phyloP scores from a whole-genome alignment of 768 basidiomycete genomes.

The Gyrodon lividus region DNA sequence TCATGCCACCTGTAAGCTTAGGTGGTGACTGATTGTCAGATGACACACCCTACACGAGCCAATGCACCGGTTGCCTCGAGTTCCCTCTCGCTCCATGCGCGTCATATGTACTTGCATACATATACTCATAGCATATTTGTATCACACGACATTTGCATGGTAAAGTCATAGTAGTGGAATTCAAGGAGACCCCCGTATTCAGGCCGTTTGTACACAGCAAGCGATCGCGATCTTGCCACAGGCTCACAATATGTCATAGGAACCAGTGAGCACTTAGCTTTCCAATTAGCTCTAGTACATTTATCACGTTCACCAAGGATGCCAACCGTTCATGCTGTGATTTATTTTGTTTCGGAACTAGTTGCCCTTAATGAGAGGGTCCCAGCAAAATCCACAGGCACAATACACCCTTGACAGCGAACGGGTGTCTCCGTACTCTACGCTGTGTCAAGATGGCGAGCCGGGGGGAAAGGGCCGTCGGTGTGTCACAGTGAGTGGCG shows the following conservation, averaged over 20 bases:
- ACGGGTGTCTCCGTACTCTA: conserved; percentile 52
- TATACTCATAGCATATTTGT: conserved; percentile 23
- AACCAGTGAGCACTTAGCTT: too few species aligned
- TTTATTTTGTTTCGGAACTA: neutral
- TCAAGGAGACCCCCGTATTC: neutral
- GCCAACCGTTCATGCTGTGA: conserved; percentile 32
- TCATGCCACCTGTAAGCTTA: conserved; percentile 2
- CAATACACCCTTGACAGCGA: conserved; percentile 65
- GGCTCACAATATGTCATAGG: conserved; percentile 27
- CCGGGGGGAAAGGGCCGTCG: conserved; percentile 38
- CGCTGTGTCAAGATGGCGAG: conserved; percentile 54
- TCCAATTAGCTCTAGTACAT: too few species aligned
- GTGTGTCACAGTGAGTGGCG: conserved; percentile 53
- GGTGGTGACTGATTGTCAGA: neutral
- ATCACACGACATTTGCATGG: conserved; percentile 22
- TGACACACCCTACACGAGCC: neutral
- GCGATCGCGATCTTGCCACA: neutral
- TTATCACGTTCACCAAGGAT: conserved; percentile 16
- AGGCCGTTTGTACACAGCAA: too few species aligned
- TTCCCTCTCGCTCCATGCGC: conserved; percentile 3
- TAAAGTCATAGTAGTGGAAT: conserved; percentile 1
- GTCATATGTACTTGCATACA: conserved; percentile 28
- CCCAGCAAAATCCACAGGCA: conserved; percentile 36
- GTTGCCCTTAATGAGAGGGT: neutral
- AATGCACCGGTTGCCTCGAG: neutral